Evolutionary conservation across 805 yeast species (phyloP).

Genomic region (Yamadazyma nakazawae): DNA sequence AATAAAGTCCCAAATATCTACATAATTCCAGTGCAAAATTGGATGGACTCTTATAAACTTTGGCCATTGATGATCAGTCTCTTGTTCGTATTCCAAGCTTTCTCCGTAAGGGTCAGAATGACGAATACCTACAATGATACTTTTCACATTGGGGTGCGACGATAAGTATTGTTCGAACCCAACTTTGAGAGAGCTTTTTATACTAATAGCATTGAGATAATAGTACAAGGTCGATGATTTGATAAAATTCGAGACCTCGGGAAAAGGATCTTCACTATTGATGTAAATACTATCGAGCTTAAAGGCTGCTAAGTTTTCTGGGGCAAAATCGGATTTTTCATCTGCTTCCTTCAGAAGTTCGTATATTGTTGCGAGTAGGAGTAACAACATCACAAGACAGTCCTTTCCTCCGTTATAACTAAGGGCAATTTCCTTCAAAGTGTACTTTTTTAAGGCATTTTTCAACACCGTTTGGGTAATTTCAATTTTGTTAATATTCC

Average conservation of each 20-base stretch:
- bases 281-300: constrained; percentile 67
- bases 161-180: constrained; percentile 68
- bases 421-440: constrained; percentile 58
- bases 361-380: constrained; percentile 59
- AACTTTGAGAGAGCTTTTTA: constrained; percentile 51
- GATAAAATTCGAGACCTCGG: constrained; percentile 67
- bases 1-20: constrained; percentile 83
- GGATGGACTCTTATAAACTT: constrained; percentile 81
- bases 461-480: constrained; percentile 27
- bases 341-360: constrained; percentile 14
- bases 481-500: constrained; percentile 25
- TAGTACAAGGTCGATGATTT: constrained; percentile 50
- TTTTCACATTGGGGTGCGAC: constrained; percentile 51
- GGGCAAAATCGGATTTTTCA: background rate
- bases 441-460: constrained; percentile 24
- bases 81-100: constrained; percentile 55
- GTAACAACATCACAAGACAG: constrained; percentile 81
- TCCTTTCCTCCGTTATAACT: constrained; percentile 97
- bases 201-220: constrained; percentile 46
- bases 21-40: constrained; percentile 80
- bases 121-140: constrained; percentile 85
- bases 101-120: constrained; percentile 83
- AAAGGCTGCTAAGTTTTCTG: constrained; percentile 20
- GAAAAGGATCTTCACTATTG: constrained; percentile 69
- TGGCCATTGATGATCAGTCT: constrained; percentile 93